Base-by-base conservation (phyloP, 2,329 filamentous ascomycete genomes). In the Dendrostoma leiphaemia region DNA sequence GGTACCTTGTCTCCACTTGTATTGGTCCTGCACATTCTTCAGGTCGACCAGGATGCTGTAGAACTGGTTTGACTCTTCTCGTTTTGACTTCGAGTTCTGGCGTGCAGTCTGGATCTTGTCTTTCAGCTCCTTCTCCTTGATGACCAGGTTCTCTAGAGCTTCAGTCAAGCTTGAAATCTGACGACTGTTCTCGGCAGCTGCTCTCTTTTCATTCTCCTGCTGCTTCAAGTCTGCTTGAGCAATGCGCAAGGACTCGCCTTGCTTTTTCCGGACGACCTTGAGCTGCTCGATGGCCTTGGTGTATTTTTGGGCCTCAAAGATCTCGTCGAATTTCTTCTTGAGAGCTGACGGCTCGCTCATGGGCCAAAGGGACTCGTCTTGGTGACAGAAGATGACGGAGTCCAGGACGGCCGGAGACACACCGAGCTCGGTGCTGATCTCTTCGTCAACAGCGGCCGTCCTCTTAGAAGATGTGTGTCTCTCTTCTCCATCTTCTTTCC, bases 241-340 rank as follows among this genome's bases (percentile, higher is more conserved):
- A 57, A 86, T 83, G 15, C 77, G 81, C 9, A 97, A 79, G 58
- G 93, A 82, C 59, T 89, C 85, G 32, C 86, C 88, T 61, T 96
- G 87, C 60, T 86, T 88, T 73, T 97, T 99, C 35, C 88, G 82
- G 47, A 97, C 78, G 9, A 85, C 69, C 67, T 96, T 97, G 67
- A 99, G 89, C 68, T 96, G 96, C 43, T 97, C 92, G 57, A 99
- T 96, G 17, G 92, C 94, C 66, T 96, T 97, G 31, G 92, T 96
- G 71, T 97, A 99, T 68, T 96, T 97, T 72, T 90, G 79, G 1
- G 94, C 94, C 71, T 97, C 94, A 62, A 99, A 99, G 10, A 99
- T 99, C 67, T 96, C 91, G 66, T 99, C 94, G 57, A 99, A 99
- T 49, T 86, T 88, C 70, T 95, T 95, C 72, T 99, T 99, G 48